A percentile compares a stretch with the other conserved stretches of the same genome.
phyloP scores from a whole-genome alignment of 2,329 filamentous ascomycete genomes.

The Botrytis pseudocinerea region DNA sequence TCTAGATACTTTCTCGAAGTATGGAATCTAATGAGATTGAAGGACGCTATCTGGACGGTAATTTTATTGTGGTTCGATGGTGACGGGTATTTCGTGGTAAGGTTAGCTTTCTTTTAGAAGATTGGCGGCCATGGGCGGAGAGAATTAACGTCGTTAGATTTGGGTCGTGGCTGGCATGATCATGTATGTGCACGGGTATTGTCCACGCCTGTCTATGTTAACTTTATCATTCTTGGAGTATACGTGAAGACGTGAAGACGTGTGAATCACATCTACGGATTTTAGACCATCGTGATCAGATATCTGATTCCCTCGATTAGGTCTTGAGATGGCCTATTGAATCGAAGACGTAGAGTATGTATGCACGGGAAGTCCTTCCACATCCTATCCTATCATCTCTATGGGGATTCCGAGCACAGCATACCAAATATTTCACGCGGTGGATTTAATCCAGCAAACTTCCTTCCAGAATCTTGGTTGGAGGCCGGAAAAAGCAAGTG shows the following conservation, averaged over 20 bases:
- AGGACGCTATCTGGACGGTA: background rate
- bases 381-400: background rate
- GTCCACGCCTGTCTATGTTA: background rate
- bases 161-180: background rate
- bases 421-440: background rate
- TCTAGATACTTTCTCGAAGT: background rate
- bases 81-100: background rate
- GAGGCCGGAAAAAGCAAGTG: background rate
- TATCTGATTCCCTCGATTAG: background rate
- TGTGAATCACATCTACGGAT: background rate
- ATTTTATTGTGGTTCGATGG: background rate
- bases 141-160: background rate
- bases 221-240: background rate
- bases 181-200: background rate
- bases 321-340: background rate
- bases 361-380: background rate
- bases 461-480: background rate
- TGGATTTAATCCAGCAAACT: rapidly evolving
- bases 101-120: too few species aligned
- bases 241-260: background rate
- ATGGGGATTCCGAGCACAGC: background rate
- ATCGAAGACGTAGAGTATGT: too few species aligned
- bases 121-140: too few species aligned
- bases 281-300: background rate
- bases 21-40: background rate